Evolutionary conservation across 495 filamentous ascomycete species (phyloP).

Genomic region (Daldinia concentrica): DNA sequence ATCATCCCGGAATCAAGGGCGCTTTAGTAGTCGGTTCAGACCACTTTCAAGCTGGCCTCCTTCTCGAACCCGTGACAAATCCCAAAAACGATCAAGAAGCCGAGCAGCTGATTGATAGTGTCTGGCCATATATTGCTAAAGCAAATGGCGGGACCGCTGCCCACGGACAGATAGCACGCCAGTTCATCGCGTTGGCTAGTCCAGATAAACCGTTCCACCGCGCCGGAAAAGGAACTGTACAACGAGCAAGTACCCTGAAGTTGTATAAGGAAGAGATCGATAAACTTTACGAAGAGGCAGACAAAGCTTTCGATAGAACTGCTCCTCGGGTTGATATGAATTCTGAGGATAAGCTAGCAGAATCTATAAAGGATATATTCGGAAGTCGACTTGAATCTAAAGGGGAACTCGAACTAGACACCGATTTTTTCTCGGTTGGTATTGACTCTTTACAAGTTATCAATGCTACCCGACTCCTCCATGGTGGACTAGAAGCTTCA

Average conservation of each 20-base stretch:
- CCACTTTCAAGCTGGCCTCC: conserved; percentile 60
- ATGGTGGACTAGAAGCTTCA: conserved; percentile 44
- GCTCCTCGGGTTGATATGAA: conserved; percentile 45
- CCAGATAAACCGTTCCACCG: conserved; percentile 62
- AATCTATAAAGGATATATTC: conserved; percentile 52
- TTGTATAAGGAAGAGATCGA: conserved; percentile 65
- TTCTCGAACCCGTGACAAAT: conserved; percentile 57
- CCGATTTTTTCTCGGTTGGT: conserved; percentile 55
- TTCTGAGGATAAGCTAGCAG: conserved; percentile 43
- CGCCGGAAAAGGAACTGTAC: conserved; percentile 66
- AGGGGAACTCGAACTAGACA: conserved; percentile 46
- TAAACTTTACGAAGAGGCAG: conserved; percentile 52
- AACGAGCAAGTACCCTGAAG: conserved; percentile 56
- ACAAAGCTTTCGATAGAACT: conserved; percentile 26
- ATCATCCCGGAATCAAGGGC: conserved; percentile 56
- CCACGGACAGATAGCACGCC: conserved; percentile 55
- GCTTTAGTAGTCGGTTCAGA: conserved; percentile 62
- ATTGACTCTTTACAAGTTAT: conserved; percentile 65
- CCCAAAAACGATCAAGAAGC: conserved; percentile 43
- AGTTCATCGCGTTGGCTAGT: conserved; percentile 54
- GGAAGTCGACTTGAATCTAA: conserved; percentile 41
- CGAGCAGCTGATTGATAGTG: conserved; percentile 47
- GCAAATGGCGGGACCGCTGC: conserved; percentile 60
- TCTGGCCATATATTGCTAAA: conserved; percentile 55
- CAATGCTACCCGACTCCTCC: conserved; percentile 50